Percentiles rank a stretch among this genome's conserved stretches.
Evolutionary conservation across 441 rosid species (phyloP).

Genomic region (Populus hybrid): DNA sequence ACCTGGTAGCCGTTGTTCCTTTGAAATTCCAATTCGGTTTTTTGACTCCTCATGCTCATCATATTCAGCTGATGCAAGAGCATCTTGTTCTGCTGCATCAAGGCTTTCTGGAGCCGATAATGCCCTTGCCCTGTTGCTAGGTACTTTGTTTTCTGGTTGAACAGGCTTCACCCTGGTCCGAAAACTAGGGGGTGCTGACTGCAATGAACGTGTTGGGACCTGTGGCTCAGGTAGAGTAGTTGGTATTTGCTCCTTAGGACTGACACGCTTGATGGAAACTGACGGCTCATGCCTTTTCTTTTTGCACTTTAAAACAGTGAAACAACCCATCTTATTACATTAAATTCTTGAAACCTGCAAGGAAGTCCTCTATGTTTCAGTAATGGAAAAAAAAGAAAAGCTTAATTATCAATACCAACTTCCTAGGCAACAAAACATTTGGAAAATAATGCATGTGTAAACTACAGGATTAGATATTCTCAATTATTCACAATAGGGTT

Average conservation of each 20-base stretch:
- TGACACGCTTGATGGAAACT: slow-evolving; percentile 40
- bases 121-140: slow-evolving; percentile 53
- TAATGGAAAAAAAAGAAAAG: slow-evolving; percentile 8
- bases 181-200: slow-evolving; percentile 95
- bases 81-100: slow-evolving; percentile 77
- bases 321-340: slow-evolving; percentile 70
- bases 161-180: slow-evolving; percentile 80
- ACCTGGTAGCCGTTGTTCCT: slow-evolving; percentile 51
- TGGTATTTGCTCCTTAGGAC: slow-evolving; percentile 59
- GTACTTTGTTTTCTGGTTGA: slow-evolving; percentile 37
- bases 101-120: slow-evolving; percentile 90
- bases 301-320: slow-evolving; percentile 68
- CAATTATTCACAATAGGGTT: background rate
- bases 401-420: background rate
- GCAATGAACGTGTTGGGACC: slow-evolving; percentile 57
- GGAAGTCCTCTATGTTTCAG: slow-evolving; percentile 23
- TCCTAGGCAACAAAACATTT: background rate
- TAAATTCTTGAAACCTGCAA: slow-evolving; percentile 19
- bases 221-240: slow-evolving; percentile 81
- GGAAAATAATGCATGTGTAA: background rate
- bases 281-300: slow-evolving; percentile 68
- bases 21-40: slow-evolving; percentile 36
- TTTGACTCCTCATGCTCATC: slow-evolving; percentile 72
- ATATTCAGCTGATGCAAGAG: slow-evolving; percentile 47
- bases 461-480: background rate